Percentiles rank a stretch among this genome's conserved stretches.
Evolutionary conservation across 176 grass and related monocot genomes (phyloP).

Genomic region (Oryza rufipogon): DNA sequence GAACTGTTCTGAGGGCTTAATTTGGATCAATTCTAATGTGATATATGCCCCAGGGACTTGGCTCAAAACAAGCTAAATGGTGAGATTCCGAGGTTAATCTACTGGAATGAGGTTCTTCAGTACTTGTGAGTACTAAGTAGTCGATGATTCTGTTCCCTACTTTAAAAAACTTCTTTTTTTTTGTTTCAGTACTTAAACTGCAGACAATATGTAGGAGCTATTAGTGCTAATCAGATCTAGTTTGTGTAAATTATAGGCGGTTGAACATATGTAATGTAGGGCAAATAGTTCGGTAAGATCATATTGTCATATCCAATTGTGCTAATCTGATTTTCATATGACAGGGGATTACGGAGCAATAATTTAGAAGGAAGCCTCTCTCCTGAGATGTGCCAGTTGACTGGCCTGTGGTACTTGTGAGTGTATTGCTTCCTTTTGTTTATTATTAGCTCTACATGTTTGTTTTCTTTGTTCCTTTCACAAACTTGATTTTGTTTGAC

Average conservation of each 20-base stretch:
- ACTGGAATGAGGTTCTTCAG: slow-evolving; percentile 98
- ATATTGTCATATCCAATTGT: background rate
- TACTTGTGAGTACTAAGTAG: slow-evolving; percentile 70
- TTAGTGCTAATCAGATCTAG: slow-evolving; percentile 10
- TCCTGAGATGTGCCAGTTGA: slow-evolving; percentile 92
- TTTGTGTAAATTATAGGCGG: background rate
- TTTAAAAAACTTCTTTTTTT: background rate
- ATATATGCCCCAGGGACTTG: slow-evolving; percentile 62
- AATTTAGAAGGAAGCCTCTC: slow-evolving; percentile 81
- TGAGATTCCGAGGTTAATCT: slow-evolving; percentile 92
- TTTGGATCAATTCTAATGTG: background rate
- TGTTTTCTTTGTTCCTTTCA: slow-evolving; percentile 17
- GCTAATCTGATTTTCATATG: slow-evolving; percentile 22
- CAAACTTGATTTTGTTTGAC: slow-evolving; percentile 19
- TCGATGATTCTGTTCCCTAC: background rate
- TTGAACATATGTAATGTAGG: slow-evolving; percentile 1
- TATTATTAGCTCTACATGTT: background rate
- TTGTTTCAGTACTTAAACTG: background rate
- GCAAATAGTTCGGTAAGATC: background rate
- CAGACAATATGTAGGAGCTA: slow-evolving; percentile 23
- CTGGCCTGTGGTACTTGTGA: slow-evolving; percentile 98
- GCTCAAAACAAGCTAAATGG: slow-evolving; percentile 93
- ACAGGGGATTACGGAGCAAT: slow-evolving; percentile 86
- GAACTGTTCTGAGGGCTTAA: slow-evolving; percentile 3
- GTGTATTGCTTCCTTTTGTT: slow-evolving; percentile 28